Percentiles rank a stretch among this genome's conserved stretches.
phyloP scores from a whole-genome alignment of 352 stramenopile species.

The Pythium myriotylum region DNA sequence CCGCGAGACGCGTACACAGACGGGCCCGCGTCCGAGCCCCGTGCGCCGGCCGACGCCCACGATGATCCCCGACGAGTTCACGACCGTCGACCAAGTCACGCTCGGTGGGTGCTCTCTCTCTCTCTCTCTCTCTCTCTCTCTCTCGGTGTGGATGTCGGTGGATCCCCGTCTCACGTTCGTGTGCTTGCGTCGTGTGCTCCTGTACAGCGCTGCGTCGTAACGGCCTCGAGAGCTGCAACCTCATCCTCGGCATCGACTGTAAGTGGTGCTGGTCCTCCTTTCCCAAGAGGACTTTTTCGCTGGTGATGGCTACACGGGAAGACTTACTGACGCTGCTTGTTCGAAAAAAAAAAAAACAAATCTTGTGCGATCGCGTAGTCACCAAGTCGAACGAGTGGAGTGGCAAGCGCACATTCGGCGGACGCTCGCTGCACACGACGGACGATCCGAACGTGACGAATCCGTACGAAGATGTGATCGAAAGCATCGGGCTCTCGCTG shows the following conservation, averaged over 20 bases:
- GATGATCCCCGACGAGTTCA: slow-evolving; percentile 78
- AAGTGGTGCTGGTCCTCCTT: background rate
- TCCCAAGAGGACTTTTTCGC: no score
- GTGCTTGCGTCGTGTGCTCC: no score
- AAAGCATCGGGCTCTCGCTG: slow-evolving; percentile 74
- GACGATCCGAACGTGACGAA: slow-evolving; percentile 51
- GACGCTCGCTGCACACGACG: slow-evolving; percentile 68
- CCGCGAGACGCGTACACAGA: slow-evolving; percentile 38
- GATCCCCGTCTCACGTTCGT: background rate
- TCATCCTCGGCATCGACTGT: slow-evolving; percentile 89
- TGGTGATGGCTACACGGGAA: no score
- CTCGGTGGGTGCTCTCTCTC: slow-evolving; percentile 24
- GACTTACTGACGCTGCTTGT: no score
- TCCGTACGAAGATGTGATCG: slow-evolving; percentile 87
- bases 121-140: no score
- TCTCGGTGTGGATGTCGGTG: background rate
- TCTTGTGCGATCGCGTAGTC: slow-evolving; percentile 36
- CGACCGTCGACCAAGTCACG: slow-evolving; percentile 68
- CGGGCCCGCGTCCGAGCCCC: slow-evolving; percentile 37
- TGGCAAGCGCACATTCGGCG: slow-evolving; percentile 79
- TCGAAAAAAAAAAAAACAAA: no score
- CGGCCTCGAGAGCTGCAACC: slow-evolving; percentile 84
- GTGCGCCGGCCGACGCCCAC: slow-evolving; percentile 27
- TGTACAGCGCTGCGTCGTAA: slow-evolving; percentile 57
- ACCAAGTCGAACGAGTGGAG: slow-evolving; percentile 92